Base-by-base conservation (phyloP, 805 yeast species). In the Metschnikowia hibisci region DNA sequence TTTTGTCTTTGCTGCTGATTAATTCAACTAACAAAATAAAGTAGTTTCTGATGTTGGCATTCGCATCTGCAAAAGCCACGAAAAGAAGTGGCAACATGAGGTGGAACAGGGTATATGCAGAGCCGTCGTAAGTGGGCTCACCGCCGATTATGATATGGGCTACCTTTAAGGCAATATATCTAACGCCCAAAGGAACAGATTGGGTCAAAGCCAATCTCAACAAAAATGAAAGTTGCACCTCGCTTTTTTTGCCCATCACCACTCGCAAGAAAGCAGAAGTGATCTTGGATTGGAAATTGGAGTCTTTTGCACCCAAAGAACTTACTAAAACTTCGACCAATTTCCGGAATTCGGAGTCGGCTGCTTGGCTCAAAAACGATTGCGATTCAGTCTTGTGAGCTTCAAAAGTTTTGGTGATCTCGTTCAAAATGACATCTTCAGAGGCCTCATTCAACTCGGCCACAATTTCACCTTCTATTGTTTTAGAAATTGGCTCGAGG, bases 31-130 rank as follows among this genome's bases (percentile, higher is more conserved):
- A 66, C 51, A 8, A 58, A 32, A 16, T 53, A 31, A 56, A 53
- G 22, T 52, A 57, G 4, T 47, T 47, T 66, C 89, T 78, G 30
- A 85, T 69, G 22, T 67, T 60, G 43, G 73, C 73, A 38, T 73
- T 74, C 1, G 67, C 43, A 56, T 81, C 85, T 28, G 63, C 61
- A 30, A 84, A 63, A 1, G 83, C 78, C 14, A 80, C 70, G 4
- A 81, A 52, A 11, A 83, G 52, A 35, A 78, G 61, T 25, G 93
- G 93, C 14, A 79, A 68, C 39, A 84, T 51, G 25, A 83, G 68
- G 54, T 82, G 77, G 32, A 46, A 46, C 14, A 43, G 43, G 6
- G 14, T 13, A 12, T 76, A 58, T 45, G 64, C 69, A 11, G 49
- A 44, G 7, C 54, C 48, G 32, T 41, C 15, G 9, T 67, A 28